Conservation (phyloP, 352 stramenopile species). For the Achlya hypogyna region DNA sequence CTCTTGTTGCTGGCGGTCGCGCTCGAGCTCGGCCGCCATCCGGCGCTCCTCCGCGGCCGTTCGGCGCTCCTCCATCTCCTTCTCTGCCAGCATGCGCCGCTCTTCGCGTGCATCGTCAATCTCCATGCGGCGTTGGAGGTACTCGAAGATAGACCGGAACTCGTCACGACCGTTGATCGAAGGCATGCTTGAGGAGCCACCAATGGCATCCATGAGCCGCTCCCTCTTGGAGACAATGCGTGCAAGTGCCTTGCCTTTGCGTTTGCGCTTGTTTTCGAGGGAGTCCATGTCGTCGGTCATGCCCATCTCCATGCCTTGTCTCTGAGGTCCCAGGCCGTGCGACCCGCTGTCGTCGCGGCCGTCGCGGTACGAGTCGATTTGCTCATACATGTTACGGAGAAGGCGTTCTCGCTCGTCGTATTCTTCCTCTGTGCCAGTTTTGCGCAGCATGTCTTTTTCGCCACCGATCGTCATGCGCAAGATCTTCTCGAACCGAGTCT, state of each 20-base stretch:
- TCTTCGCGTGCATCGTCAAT: slow-evolving; percentile 18
- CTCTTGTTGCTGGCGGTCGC: slow-evolving; percentile 12
- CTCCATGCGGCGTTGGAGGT: slow-evolving; percentile 16
- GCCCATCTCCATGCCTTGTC: too few relatives aligned
- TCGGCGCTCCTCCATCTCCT: slow-evolving; percentile 16
- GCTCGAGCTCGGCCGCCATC: slow-evolving; percentile 1
- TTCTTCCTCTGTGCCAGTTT: slow-evolving; percentile 15
- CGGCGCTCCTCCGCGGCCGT: slow-evolving; percentile 13
- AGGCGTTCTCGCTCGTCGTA: slow-evolving; percentile 16
- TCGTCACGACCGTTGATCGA: neutral
- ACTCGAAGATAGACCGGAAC: slow-evolving; percentile 13
- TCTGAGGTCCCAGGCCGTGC: neutral
- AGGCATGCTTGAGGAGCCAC: neutral
- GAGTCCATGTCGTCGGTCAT: neutral
- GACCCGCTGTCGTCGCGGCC: neutral
- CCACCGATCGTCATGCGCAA: slow-evolving; percentile 15
- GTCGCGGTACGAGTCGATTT: slow-evolving; percentile 13
- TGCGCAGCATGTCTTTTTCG: slow-evolving; percentile 13
- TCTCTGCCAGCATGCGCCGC: neutral
- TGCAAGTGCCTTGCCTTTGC: slow-evolving; percentile 8
- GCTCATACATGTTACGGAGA: slow-evolving; percentile 7
- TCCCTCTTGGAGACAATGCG: slow-evolving; percentile 14
- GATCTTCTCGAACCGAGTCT: slow-evolving; percentile 21
- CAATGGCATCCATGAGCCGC: neutral
- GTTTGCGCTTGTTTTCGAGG: slow-evolving; percentile 9